Conservation (phyloP, 345 rosid species). For the Trapa bicornis region DNA sequence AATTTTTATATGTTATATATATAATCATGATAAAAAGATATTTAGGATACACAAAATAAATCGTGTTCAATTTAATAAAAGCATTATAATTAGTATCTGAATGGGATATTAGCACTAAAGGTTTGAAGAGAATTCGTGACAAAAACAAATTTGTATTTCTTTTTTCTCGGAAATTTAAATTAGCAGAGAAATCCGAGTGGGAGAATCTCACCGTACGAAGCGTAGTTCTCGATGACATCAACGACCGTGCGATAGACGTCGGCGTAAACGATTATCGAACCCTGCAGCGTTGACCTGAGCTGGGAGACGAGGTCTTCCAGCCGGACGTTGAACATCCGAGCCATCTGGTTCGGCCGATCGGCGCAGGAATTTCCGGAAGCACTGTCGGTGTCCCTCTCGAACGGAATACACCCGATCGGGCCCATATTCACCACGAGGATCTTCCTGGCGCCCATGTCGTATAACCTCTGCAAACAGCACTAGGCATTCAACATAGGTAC, state of each 20-base stretch:
- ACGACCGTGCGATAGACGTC: slow-evolving; percentile 39
- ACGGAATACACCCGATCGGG: slow-evolving; percentile 82
- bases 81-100: no score
- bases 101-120: no score
- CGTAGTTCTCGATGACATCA: slow-evolving; percentile 42
- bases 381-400: slow-evolving; percentile 40
- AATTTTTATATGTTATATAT: no score
- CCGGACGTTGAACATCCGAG: slow-evolving; percentile 37
- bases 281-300: slow-evolving; percentile 27
- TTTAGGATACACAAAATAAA: no score
- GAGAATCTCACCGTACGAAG: slow-evolving; percentile 29
- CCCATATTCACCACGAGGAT: slow-evolving; percentile 55
- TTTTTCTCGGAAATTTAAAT: background rate
- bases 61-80: no score
- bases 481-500: background rate
- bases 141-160: no score
- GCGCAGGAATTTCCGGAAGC: slow-evolving; percentile 32
- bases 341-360: slow-evolving; percentile 43
- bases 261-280: slow-evolving; percentile 41
- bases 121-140: no score
- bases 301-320: slow-evolving; percentile 31
- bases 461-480: slow-evolving; percentile 37
- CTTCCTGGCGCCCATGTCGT: slow-evolving; percentile 52
- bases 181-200: no score
- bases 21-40: no score